Percentiles rank a stretch among this genome's conserved stretches.
Evolutionary conservation across 1,284 basidiomycete species (phyloP).

Genomic region (Pascua sp.): DNA sequence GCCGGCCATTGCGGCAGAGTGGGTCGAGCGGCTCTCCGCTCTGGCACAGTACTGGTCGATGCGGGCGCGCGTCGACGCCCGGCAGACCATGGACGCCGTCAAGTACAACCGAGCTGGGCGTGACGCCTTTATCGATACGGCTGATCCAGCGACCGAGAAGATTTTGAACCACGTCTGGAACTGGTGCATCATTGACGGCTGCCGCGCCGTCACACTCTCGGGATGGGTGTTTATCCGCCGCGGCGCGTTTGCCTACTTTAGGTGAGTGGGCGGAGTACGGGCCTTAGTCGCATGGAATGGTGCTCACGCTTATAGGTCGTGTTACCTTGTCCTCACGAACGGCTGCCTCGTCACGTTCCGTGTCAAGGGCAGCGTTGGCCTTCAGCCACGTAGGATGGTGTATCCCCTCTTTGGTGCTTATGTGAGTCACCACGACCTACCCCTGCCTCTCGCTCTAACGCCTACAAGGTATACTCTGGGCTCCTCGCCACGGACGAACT

Average conservation of each 20-base stretch:
- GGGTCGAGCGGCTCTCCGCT: constrained; percentile 33
- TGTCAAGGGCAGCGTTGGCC: constrained; percentile 24
- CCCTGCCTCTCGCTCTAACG: not conserved
- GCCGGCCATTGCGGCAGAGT: constrained; percentile 34
- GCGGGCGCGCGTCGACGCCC: constrained; percentile 42
- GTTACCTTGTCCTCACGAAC: constrained; percentile 34
- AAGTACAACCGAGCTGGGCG: not conserved
- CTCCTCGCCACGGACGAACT: constrained; percentile 43
- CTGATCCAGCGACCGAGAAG: not conserved
- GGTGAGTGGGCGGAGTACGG: constrained; percentile 24
- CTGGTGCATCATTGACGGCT: constrained; percentile 46
- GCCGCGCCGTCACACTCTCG: constrained; percentile 34
- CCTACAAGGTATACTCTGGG: constrained; percentile 41
- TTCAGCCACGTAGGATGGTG: constrained; percentile 28
- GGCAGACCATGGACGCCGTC: constrained; percentile 42
- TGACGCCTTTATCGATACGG: not conserved
- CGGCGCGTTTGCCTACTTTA: constrained; percentile 35
- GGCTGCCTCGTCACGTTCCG: constrained; percentile 41
- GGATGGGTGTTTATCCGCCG: constrained; percentile 42
- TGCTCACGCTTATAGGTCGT: constrained; percentile 19
- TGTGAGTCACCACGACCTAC: constrained; percentile 19
- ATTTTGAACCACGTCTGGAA: constrained; percentile 38
- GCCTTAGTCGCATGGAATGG: no score
- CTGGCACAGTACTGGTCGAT: constrained; percentile 40
- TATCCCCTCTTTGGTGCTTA: constrained; percentile 47